phyloP scores from a whole-genome alignment of 345 rosid species.

The Trapa incisa region DNA sequence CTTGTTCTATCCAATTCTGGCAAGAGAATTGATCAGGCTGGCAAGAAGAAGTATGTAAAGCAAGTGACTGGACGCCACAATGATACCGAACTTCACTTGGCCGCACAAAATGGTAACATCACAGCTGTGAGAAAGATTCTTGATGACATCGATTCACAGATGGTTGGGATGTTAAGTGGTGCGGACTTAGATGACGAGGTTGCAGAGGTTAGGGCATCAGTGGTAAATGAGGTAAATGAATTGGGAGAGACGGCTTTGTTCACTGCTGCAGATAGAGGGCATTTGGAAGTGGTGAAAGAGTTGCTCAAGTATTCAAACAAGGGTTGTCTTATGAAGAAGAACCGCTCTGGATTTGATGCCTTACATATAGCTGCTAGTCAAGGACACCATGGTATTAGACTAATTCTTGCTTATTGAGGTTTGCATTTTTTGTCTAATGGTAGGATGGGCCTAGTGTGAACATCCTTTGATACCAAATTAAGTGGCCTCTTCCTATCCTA shows the following conservation, averaged over 20 bases:
- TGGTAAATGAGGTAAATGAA: conserved; percentile 23
- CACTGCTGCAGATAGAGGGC: conserved; percentile 20
- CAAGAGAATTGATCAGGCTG: conserved; percentile 14
- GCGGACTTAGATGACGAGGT: conserved; percentile 14
- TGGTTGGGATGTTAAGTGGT: conserved; percentile 6
- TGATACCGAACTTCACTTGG: conserved; percentile 17
- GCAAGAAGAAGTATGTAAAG: conserved; percentile 16
- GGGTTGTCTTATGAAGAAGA: conserved; percentile 17
- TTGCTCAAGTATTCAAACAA: conserved; percentile 15
- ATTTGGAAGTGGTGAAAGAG: conserved; percentile 20
- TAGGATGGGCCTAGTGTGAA: neutral
- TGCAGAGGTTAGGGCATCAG: conserved; percentile 19
- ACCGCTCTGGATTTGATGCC: conserved; percentile 15
- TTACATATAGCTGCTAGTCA: conserved; percentile 16
- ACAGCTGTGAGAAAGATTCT: conserved; percentile 9
- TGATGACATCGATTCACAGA: conserved; percentile 10
- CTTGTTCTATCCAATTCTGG: conserved; percentile 13
- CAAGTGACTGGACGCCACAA: conserved; percentile 17
- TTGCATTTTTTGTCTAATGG: neutral
- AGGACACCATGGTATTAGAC: conserved; percentile 19
- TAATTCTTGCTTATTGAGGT: neutral
- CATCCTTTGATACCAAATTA: neutral
- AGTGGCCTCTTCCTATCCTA: neutral
- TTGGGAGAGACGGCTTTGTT: conserved; percentile 23
- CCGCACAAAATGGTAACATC: conserved; percentile 14